These are phyloP conservation scores for Butyriboletus loyo DNA, from an alignment of 768 basidiomycete genomes.

Conservation along the genomic window DNA sequence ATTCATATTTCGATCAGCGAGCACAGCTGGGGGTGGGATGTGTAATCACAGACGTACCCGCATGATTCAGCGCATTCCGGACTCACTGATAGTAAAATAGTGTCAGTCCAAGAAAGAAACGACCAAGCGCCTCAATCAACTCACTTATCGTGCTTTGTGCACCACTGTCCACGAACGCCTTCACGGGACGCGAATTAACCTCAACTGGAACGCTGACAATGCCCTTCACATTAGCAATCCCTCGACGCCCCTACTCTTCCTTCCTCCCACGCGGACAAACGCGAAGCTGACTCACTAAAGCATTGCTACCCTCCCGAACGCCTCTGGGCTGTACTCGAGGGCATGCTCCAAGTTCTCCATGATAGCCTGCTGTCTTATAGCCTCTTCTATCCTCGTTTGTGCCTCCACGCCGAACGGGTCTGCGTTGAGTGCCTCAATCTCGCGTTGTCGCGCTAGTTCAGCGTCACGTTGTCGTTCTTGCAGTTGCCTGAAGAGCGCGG, in stretches of 20 bases:
- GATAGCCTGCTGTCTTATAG: slow-evolving; percentile 85
- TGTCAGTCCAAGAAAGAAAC: slow-evolving; percentile 3
- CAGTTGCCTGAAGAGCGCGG: slow-evolving; percentile 63
- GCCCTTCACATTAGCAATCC: slow-evolving; percentile 10
- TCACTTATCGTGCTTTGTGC: slow-evolving; percentile 95
- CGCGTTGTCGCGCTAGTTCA: slow-evolving; percentile 57
- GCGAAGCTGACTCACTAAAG: slow-evolving; percentile 70
- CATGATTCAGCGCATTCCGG: slow-evolving; percentile 90
- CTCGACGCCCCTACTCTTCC: neutral
- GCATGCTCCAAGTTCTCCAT: slow-evolving; percentile 93
- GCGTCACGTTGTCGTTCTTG: slow-evolving; percentile 50
- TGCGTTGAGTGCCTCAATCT: slow-evolving; percentile 69
- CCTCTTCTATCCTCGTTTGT: slow-evolving; percentile 90
- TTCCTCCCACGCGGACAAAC: neutral
- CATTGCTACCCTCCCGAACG: slow-evolving; percentile 94
- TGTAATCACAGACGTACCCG: slow-evolving; percentile 52
- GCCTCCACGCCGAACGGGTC: slow-evolving; percentile 93
- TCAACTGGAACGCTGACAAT: slow-evolving; percentile 75
- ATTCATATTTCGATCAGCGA: neutral
- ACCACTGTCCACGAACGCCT: slow-evolving; percentile 98
- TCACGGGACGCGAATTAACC: slow-evolving; percentile 86
- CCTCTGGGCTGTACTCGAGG: slow-evolving; percentile 88
- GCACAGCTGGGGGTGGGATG: neutral
- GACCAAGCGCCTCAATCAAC: slow-evolving; percentile 21
- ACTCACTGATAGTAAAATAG: slow-evolving; percentile 55